A percentile compares a stretch with the other conserved stretches of the same genome.
phyloP scores from a whole-genome alignment of 1,284 basidiomycete genomes.

The Pterula multifida region DNA sequence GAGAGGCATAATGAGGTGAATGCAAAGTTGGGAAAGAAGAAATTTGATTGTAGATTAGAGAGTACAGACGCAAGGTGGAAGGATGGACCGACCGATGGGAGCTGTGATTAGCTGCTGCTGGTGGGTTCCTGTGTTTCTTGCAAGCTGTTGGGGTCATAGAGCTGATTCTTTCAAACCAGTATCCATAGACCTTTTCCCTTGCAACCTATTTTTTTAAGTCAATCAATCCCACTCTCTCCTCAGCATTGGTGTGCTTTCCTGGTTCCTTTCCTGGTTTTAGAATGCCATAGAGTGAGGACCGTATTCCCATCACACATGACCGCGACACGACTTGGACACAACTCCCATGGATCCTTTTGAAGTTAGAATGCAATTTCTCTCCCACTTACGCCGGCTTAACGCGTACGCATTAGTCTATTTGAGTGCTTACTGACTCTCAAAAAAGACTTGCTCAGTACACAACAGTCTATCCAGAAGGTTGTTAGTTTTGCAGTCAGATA shows the following conservation, averaged over 20 bases:
- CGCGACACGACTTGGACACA: conserved; percentile 1
- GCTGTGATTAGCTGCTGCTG: conserved; percentile 54
- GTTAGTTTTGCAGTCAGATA: conserved; percentile 82
- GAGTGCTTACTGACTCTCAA: conserved; percentile 6
- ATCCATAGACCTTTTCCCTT: too few species aligned
- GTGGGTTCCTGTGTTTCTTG: not conserved
- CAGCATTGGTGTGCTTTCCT: too few species aligned
- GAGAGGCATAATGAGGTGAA: conserved; percentile 89
- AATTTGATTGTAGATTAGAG: conserved; percentile 57
- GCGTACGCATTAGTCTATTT: conserved; percentile 45
- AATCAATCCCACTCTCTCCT: too few species aligned
- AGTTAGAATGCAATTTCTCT: conserved; percentile 78
- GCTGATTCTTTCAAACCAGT: too few species aligned
- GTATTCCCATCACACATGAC: not conserved
- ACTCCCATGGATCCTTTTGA: conserved; percentile 76
- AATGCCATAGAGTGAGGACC: too few species aligned
- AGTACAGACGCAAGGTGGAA: conserved; percentile 82
- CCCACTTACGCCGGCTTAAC: conserved; percentile 60
- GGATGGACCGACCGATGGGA: conserved; percentile 79
- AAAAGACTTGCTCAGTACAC: conserved; percentile 43
- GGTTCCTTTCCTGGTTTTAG: too few species aligned
- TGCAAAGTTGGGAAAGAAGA: conserved; percentile 68
- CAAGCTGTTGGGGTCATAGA: too few species aligned
- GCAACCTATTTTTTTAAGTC: too few species aligned
- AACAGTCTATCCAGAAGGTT: conserved; percentile 84